Evolutionary conservation across 2,329 filamentous ascomycete species (phyloP), one percentile per base, ranked within the genome.

Genomic region (Scedosporium minutisporum): DNA sequence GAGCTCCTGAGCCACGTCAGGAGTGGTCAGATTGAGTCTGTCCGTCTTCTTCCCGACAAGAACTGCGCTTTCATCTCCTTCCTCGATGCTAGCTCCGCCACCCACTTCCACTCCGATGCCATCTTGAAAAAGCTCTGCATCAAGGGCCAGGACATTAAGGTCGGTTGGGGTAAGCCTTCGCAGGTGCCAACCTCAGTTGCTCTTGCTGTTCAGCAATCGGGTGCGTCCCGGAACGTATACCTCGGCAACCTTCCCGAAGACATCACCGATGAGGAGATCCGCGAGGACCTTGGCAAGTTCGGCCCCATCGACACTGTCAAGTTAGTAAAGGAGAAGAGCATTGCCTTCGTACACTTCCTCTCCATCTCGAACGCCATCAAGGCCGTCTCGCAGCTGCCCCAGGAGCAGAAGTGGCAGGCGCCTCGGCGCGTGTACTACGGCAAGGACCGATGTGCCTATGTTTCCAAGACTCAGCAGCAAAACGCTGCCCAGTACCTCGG

Each of bases 21-120:
- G 66, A 97, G 95, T 75, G 95, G 95, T 25, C 95, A 97, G 74
- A 97, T 99, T 70, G 95, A 99, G 80, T 97, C 95, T n/a, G 95
- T 99, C 61, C 89, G 95, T 69, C 84, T 99, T 67, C 82, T 99
- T 62, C 91, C 93, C 25, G 95, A 99, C 78, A 99, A 97, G 90
- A 99, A 97, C 82, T 99, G 95, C 73, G 95, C 95, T 64, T 99
- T 99, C 82, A 97, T 99, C 73, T 99, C 95, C 6, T 99, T 99
- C 80, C 82, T 99, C 67, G 95, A 99, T 72, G 92, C 93, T 70
- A 96, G 93, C 78, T 97, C 95, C 33, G 95, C 95, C 63, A 97
- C 93, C 23, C 95, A 99, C 75, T 99, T 99, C 79, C 95, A 99
- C 81, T 99, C 95, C 21, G 95, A 99, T 82, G 95, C 95, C 68